Evolutionary conservation across 176 grass and related monocot genomes (phyloP).

Genomic region (Carex littledalei): DNA sequence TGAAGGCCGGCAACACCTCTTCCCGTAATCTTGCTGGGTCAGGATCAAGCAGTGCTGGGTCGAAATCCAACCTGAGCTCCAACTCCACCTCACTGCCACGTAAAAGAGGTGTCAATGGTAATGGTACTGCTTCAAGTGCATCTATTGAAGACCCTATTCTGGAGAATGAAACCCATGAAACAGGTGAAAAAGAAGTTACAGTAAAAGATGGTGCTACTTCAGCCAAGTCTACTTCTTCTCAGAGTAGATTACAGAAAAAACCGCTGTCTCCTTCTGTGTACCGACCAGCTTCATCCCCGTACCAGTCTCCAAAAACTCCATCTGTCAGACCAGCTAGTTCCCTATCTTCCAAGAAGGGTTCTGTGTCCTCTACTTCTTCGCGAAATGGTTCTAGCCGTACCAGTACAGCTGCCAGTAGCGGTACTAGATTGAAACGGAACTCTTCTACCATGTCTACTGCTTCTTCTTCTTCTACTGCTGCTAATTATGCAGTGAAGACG

Average conservation of each 20-base stretch:
- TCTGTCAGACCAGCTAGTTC: not conserved
- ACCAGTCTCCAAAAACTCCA: not conserved
- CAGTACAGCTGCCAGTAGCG: constrained; percentile 36
- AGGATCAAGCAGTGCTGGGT: not conserved
- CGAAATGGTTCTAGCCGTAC: constrained; percentile 38
- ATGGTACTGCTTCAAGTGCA: not conserved
- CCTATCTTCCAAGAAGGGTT: constrained; percentile 17
- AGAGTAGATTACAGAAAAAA: constrained; percentile 15
- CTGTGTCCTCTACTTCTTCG: constrained; percentile 32
- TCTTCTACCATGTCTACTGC: constrained; percentile 40
- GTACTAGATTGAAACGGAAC: constrained; percentile 38
- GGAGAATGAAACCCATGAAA: not conserved
- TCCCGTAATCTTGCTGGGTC: constrained; percentile 3
- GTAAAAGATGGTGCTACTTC: not conserved
- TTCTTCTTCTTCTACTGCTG: constrained; percentile 32
- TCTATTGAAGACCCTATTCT: not conserved
- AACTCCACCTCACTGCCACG: not conserved
- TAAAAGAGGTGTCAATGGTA: not conserved
- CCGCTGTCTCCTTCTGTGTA: not conserved
- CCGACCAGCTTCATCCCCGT: not conserved
- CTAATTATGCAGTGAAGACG: constrained; percentile 22
- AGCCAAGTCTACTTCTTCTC: constrained; percentile 2
- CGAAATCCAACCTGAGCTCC: not conserved
- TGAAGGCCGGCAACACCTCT: not conserved
- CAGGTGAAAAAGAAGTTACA: constrained; percentile 1